Evolutionary conservation across 2,329 filamentous ascomycete species (phyloP), one percentile per base, ranked within the genome.

Genomic region (Colletotrichum sp.): DNA sequence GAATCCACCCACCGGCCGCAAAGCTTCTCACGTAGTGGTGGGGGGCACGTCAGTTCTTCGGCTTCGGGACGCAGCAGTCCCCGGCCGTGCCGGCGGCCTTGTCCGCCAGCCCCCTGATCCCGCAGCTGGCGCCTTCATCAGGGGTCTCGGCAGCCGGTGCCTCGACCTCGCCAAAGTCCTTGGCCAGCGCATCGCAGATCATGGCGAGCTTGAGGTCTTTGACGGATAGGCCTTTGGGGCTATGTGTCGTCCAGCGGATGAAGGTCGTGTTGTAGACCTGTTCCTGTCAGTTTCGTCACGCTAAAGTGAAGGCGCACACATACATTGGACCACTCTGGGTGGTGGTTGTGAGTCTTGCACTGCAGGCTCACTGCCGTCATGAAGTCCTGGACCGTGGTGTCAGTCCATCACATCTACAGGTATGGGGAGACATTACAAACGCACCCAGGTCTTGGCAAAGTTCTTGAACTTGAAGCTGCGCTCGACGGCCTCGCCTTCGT

Each of bases 251-350:
- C 94, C 93, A 95, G 65, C 92, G 90, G 77, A 95, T 91, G 79
- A 92, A 92, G 1, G 91, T 91, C 7, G 90, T 93, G 81, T 94
- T 95, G 84, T 93, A 95, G 10, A 94, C 89, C 92, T 93, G 64
- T 32, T 21, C 7, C 26, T 24, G 9, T n/a, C n/a, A 48, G 67
- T n/a, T 59, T 61, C 16, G 30, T 69, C 30, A n/a, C 28, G n/a
- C 21, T 60, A 7, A 6, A 8, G 24, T 3, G 10, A 30, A 26
- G 9, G 26, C 16, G 26, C n/a, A n/a, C 7, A 63, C 72, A 28
- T 84, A 93, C 93, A 80, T 95, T 95, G 4, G 92, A 93, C 93
- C 93, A 95, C 82, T 95, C 93, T 0, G 94, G 93, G 80, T 95
- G 94, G 82, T 95, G 94, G 79, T 92, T 93, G 80, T 90, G 89